Base-by-base conservation (phyloP, 345 rosid species). In the Anacardium occidentale region DNA sequence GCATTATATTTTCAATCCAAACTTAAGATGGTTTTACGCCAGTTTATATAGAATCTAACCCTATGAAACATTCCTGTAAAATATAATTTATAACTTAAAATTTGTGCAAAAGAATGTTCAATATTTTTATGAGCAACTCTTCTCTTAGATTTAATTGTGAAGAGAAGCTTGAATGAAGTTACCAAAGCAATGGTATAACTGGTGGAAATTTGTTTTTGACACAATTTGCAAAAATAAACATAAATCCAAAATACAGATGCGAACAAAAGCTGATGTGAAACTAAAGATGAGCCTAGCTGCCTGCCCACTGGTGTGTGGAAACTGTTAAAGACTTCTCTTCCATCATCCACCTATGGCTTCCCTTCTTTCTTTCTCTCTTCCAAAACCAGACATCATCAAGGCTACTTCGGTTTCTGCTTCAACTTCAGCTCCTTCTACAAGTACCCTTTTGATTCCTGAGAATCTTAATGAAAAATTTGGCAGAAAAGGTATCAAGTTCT, bases 401-500 rank as follows among this genome's bases (percentile, higher is more conserved):
- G 87, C 90, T 29, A 29, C 32, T 1, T 29, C 32, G 3, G 32
- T 29, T 42, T 69, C 74, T 5, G 6, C 42, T 61, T 72, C 78
- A 20, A 26, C 74, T 44, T 42, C 78, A 26, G 9, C 84, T 42
- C 34, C 78, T 42, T 29, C 80, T 10, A 20, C 81, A 45, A 70
- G 75, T 2, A 29, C 76, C 21, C 60, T 73, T 51, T n/a, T 82
- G 47, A 69, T 78, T 64, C 71, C 85, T 3, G 93, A 86, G 7
- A 64, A 76, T 34, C 89, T 94, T 44, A 83, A 85, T 62, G 89
- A 86, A 1, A 88, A 80, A 75, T 89, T 89, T 21, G 88, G 91
- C 40, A 76, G 90, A 34, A 92, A 90, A 71, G 98, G 98, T 21
- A 86, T 94, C 75, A 89, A 85, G 52, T 94, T 94, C 88, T 67